phyloP scores from a whole-genome alignment of 2,329 filamentous ascomycete genomes.

The Trichoderma arundinaceum region DNA sequence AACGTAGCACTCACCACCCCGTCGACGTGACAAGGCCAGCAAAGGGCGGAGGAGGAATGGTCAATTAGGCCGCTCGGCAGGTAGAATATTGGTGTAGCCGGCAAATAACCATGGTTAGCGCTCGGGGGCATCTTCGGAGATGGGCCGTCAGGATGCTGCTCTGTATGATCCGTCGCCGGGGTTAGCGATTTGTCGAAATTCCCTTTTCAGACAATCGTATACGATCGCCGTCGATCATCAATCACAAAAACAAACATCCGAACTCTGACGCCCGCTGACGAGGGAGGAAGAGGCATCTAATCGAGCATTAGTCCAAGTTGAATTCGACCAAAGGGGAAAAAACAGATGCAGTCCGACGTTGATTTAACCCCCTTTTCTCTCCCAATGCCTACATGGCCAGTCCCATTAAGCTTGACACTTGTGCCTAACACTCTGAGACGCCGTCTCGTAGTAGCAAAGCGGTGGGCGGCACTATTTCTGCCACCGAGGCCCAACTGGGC shows the following conservation, averaged over 20 bases:
- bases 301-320: constrained; percentile 15
- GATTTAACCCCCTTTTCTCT: not conserved
- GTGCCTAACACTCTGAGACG: not conserved
- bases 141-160: constrained; percentile 22
- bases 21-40: not conserved
- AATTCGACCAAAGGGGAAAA: not conserved
- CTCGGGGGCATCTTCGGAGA: constrained; percentile 21
- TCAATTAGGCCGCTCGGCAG: constrained; percentile 8
- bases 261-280: constrained; percentile 1
- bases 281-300: not conserved
- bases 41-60: constrained; percentile 5
- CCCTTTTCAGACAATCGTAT: constrained; percentile 26
- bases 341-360: not conserved
- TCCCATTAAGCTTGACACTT: constrained; percentile 8
- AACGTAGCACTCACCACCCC: not conserved
- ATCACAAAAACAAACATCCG: constrained; percentile 3
- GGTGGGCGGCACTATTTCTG: constrained; percentile 13
- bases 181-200: constrained; percentile 15
- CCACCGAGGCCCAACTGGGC: constrained; percentile 4
- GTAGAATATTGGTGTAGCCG: not conserved
- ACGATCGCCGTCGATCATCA: constrained; percentile 28
- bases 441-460: constrained; percentile 6
- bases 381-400: not conserved
- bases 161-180: constrained; percentile 26
- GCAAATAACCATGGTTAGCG: constrained; percentile 23